Base-by-base conservation (phyloP, 305 asterid species). In the Rubia balearica region DNA sequence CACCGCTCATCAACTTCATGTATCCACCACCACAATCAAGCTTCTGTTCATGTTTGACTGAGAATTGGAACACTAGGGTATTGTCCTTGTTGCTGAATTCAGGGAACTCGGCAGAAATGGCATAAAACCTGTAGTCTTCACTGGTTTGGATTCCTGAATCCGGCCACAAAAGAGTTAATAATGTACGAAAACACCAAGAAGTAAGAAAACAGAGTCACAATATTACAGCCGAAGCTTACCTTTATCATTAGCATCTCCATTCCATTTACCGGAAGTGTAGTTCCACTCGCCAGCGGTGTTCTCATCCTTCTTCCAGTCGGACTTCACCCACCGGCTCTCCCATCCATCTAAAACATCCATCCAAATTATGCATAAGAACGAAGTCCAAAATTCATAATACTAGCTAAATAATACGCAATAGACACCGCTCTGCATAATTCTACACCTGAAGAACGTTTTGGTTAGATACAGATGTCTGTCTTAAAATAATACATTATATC, bases 21-120 rank as follows among this genome's bases (percentile, higher is more conserved):
- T 95, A 95, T 61, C 99, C 99, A 80, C 99, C 99, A 74, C 99
- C 99, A 79, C 99, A 95, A 86, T 95, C 99, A 72, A 95, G 96
- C 86, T 95, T 95, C 75, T 95, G 99, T 73, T 95, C 99, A 73
- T 91, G 98, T 88, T 95, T 95, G 70, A 95, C 97, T 27, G 95
- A 83, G 72, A 90, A 91, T 71, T 95, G 99, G 75, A 95, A 95
- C 46, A 95, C 96, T 43, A 95, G 72, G 77, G 96, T 90, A 69
- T 87, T 88, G 3, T 86, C 99, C 82, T 91, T 95, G 84, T 91
- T 95, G 83, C 92, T 95, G 71, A 95, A 85, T 83, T 95, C 97
- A 71, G 98, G 99, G 83, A 75, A 88, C 81, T 90, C 96, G 22
- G 98, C 97, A 38, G 99, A 95, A 72, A 95, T 90, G 65, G 99